Conservation (phyloP, 371 early-diverging fungal species). For the Mucor racemosus region DNA sequence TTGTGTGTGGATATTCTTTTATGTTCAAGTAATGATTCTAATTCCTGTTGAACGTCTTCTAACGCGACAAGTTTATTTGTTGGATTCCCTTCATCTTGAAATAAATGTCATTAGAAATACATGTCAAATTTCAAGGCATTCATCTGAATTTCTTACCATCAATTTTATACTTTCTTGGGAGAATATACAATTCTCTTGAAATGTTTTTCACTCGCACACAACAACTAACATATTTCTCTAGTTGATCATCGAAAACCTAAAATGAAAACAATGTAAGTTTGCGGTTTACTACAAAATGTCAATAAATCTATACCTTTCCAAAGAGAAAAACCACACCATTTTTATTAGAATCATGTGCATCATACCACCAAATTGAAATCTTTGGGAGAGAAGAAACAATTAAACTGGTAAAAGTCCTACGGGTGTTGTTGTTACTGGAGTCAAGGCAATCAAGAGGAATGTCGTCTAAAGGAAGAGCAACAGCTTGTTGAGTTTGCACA, state of each 20-base stretch:
- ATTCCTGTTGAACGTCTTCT: slow-evolving; percentile 75
- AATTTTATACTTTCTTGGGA: slow-evolving; percentile 70
- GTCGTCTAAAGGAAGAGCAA: not conserved
- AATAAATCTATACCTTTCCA: slow-evolving; percentile 70
- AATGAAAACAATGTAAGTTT: not conserved
- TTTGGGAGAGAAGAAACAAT: not conserved
- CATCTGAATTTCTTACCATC: slow-evolving; percentile 42
- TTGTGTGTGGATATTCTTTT: slow-evolving; percentile 60
- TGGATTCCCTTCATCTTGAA: slow-evolving; percentile 49
- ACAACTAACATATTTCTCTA: slow-evolving; percentile 71
- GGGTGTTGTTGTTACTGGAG: slow-evolving; percentile 54
- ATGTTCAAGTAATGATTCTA: slow-evolving; percentile 60
- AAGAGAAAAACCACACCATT: slow-evolving; percentile 83
- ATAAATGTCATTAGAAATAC: not conserved
- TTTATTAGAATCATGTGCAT: slow-evolving; percentile 78
- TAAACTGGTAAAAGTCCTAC: not conserved
- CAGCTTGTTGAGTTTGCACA: not conserved
- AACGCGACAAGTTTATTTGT: slow-evolving; percentile 65
- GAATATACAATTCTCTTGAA: slow-evolving; percentile 83
- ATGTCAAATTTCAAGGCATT: not conserved
- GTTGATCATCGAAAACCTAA: slow-evolving; percentile 14
- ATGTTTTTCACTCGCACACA: slow-evolving; percentile 80
- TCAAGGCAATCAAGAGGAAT: not conserved
- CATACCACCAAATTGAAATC: slow-evolving; percentile 85
- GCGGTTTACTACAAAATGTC: not conserved